Evolutionary conservation across 768 basidiomycete genomes (phyloP), one percentile per base, ranked within the genome.

Genomic region (Plicaturopsis crispa): DNA sequence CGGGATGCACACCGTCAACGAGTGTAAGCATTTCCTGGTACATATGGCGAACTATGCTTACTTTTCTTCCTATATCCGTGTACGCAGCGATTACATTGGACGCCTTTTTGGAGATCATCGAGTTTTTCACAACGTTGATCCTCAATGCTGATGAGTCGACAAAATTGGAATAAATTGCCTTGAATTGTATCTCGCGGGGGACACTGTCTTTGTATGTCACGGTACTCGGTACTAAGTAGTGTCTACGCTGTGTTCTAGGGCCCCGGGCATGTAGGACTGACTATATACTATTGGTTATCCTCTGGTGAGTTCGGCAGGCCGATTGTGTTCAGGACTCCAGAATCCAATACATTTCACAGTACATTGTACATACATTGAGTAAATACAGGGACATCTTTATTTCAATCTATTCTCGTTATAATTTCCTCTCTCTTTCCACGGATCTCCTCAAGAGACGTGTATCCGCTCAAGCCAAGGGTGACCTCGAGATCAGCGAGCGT

Each of bases 401-500:
- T 28, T 28, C 14, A 28, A 28, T 28, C 14, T 14, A 8, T 28
- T 28, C 26, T 28, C 26, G 8, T 8, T 28, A 80, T 42, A 5
- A 80, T 56, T 40, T 69, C 69, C 1, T 73, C 70, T 13, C 60
- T 69, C 50, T 75, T 75, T 5, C 77, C 78, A 39, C 72, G 72
- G 40, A 89, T 66, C 20, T 86, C 80, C n/a, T 54, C 61, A 36
- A 87, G 43, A 38, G 56, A 72, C 38, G 54, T 62, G 46, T 72
- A 79, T 7, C 86, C 86, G 6, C 67, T 54, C 23, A 85, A 60
- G 2, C 79, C 80, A 31, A 89, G 61, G 2, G 75, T 74, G 33
- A 69, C 62, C 46, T 88, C 74, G 16, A 84, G 52, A 46, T 89
- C 86, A 7, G 82, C 76, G 21, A 89, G 59, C 2, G 77, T 75